Conservation (phyloP, 345 rosid species). For the Euphorbia peplus region DNA sequence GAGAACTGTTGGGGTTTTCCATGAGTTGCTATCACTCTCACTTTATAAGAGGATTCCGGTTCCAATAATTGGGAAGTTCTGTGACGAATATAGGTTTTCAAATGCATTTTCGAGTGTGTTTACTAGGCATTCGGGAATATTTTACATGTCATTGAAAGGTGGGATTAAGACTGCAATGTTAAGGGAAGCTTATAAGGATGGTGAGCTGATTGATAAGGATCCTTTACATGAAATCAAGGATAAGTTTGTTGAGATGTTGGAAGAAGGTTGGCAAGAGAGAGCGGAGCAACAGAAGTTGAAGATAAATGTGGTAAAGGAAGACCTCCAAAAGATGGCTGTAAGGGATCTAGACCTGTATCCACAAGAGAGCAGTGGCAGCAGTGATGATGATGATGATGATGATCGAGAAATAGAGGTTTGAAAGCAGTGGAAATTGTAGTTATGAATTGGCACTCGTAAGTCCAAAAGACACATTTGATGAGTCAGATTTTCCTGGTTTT, state of each 20-base stretch:
- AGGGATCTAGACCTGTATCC: slow-evolving; percentile 3
- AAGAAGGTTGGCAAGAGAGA: slow-evolving; percentile 68
- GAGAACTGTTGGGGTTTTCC: slow-evolving; percentile 73
- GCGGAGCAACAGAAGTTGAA: slow-evolving; percentile 37
- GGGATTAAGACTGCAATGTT: slow-evolving; percentile 76
- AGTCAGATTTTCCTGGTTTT: background rate
- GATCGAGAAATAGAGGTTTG: background rate
- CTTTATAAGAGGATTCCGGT: slow-evolving; percentile 75
- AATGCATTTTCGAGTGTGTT: slow-evolving; percentile 71
- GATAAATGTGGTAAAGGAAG: slow-evolving; percentile 41
- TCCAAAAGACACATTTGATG: background rate
- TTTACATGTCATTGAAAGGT: slow-evolving; percentile 84
- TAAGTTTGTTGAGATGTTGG: slow-evolving; percentile 54
- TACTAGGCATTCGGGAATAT: slow-evolving; percentile 85
- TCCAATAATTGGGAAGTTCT: slow-evolving; percentile 77
- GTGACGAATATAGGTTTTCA: slow-evolving; percentile 68
- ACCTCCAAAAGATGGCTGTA: slow-evolving; percentile 38
- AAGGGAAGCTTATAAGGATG: slow-evolving; percentile 68
- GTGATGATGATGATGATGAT: background rate
- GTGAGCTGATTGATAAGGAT: slow-evolving; percentile 60
- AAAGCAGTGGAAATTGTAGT: background rate
- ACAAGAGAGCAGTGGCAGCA: slow-evolving; percentile 7
- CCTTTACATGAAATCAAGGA: slow-evolving; percentile 69
- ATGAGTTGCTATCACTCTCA: slow-evolving; percentile 79
- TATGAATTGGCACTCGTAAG: background rate